Percentiles rank a stretch among this genome's conserved stretches.
phyloP scores from a whole-genome alignment of 768 basidiomycete genomes.

The Porphyrellus cyaneotinctus region DNA sequence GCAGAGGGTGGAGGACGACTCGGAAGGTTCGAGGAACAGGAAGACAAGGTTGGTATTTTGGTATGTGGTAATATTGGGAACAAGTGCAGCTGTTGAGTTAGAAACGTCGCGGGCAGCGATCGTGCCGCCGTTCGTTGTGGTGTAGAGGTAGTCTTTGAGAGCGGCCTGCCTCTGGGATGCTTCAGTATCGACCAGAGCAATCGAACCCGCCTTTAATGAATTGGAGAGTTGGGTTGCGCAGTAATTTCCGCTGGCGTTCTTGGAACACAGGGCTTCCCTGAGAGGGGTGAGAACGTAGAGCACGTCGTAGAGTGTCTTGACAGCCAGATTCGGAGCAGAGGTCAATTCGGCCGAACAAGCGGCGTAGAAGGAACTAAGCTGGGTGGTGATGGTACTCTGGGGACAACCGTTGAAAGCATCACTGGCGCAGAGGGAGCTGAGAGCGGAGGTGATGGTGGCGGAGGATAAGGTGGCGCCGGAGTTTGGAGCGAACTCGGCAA shows the following conservation, averaged over 20 bases:
- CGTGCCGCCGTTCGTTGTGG: constrained; percentile 18
- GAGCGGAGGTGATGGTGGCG: constrained; percentile 45
- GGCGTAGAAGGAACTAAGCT: constrained; percentile 65
- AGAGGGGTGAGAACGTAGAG: constrained; percentile 72
- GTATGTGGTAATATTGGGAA: constrained; percentile 56
- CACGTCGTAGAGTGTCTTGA: constrained; percentile 71
- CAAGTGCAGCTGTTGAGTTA: constrained; percentile 28
- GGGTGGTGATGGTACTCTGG: constrained; percentile 50
- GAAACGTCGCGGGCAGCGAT: constrained; percentile 24
- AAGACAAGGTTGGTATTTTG: constrained; percentile 64
- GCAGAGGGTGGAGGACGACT: constrained; percentile 59
- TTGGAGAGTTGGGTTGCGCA: constrained; percentile 55
- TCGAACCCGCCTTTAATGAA: constrained; percentile 21
- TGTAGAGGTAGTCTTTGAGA: constrained; percentile 26
- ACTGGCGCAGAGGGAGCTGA: constrained; percentile 53
- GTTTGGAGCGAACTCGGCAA: constrained; percentile 49
- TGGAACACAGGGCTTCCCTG: constrained; percentile 64
- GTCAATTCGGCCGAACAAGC: constrained; percentile 73
- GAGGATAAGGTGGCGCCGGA: constrained; percentile 38
- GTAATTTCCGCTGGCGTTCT: constrained; percentile 65
- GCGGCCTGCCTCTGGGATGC: constrained; percentile 9
- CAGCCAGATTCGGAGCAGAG: constrained; percentile 40
- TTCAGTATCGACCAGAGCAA: constrained; percentile 7
- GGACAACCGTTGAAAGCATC: constrained; percentile 49
- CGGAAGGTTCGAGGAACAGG: constrained; percentile 64